Evolutionary conservation across 2,329 filamentous ascomycete genomes (phyloP), one percentile per base, ranked within the genome.

Genomic region (Neopestalotiopsis clavispora): DNA sequence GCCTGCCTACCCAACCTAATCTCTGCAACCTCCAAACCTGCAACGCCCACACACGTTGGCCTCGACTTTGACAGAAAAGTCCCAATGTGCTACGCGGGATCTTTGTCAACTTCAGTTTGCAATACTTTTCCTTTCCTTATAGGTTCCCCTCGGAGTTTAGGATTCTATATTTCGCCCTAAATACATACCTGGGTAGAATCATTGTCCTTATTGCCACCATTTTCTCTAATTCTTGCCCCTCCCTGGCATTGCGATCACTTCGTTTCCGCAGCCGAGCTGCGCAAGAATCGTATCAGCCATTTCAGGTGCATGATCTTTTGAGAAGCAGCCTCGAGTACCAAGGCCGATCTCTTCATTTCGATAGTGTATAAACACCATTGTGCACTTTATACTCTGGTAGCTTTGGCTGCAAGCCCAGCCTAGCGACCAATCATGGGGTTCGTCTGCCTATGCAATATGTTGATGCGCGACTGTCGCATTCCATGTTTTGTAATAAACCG

Each of bases 341-440:
- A n/a, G 17, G n/a, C n/a, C n/a, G 59, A 38, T 14, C 59, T 62
- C 32, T 17, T 30, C 59, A 34, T n/a, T 28, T 49, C 38, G 23
- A 23, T 17, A 14, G n/a, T 49, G 28, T 40, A 38, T 38, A 12
- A 45, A 17, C 20, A 30, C 20, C 9, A 45, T 38, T 40, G 42
- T 42, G 12, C 10, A 64, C 61, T 45, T 28, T 14, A 23, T 40
- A 17, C 23, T 23, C 20, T 32, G 13, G 45, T 38, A 14, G 23
- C 40, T 32, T 23, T 42, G 42, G 20, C 60, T 38, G 32, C 34
- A n/a, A 32, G 20, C 45, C 40, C 59, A 61, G 32, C 42, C 34
- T 59, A 14, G 30, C 64, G 45, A 67, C 30, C 45, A 20, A 63
- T 40, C 49, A 71, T 71, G 69, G 69, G 69, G 69, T 70, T 56